Evolutionary conservation across 148 eudicot species (phyloP), one percentile per base, ranked within the genome.

Genomic region (Chenopodium quinoa): DNA sequence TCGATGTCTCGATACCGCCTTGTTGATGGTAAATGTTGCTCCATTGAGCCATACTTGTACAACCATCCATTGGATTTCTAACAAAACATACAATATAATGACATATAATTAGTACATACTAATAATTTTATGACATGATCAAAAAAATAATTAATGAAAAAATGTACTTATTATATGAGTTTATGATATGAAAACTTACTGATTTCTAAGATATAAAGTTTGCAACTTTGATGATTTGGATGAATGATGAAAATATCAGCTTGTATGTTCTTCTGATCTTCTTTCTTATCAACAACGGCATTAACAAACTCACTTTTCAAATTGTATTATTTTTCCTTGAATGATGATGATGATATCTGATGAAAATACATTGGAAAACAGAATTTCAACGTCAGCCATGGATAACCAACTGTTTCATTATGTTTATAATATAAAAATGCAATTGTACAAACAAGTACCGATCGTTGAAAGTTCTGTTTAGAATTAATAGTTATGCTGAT

Each of bases 11-110:
- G 25, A 76, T 54, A 50, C 48, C 73, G 13, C 54, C 14, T 50
- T 75, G 78, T 29, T 77, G 78, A 71, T 77, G 68, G 72, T 76
- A 78, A 9, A 82, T 81, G 86, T 81, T 81, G 63, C 29, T 73
- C 84, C 86, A 81, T 73, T 82, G 86, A 40, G 84, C 68, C 63
- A 62, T 72, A 52, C 86, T 77, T 48, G 83, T 65, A 67, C 86
- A 84, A 75, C 81, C 84, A 58, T 84, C 86, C 86, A 84, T 84
- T 27, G 64, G 31, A 20, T 13, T 12, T 31, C 32, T 52, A 25
- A 12, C 40, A n/a, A 64, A 56, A 20, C 34, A 23, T 79, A 71
- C 22, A 48, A 40, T 23, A 1, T 1, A 48, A 73, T 73, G 60
- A 73, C 44, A 40, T 40, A 40, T 9, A 44, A 71, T 72, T 20